Evolutionary conservation across 2,329 filamentous ascomycete genomes (phyloP).

Genomic region (Teratosphaeria epicoccoides): DNA sequence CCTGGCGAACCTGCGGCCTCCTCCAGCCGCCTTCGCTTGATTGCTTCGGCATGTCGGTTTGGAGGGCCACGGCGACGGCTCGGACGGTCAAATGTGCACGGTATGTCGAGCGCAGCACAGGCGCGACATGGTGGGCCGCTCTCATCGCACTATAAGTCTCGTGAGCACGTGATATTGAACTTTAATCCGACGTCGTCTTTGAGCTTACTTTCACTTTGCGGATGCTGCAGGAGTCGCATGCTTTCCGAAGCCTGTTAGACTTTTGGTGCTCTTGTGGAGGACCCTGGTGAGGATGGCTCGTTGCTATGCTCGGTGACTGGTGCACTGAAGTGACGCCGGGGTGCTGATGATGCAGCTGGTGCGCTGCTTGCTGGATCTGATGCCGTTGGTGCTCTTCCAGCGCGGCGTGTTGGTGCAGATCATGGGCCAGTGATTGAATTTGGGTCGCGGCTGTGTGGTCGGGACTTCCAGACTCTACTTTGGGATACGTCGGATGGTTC

Average conservation of each 20-base stretch:
- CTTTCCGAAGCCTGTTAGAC: slow-evolving; percentile 30
- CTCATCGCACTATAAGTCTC: slow-evolving; percentile 47
- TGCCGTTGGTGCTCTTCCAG: slow-evolving; percentile 23
- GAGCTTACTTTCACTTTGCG: slow-evolving; percentile 29
- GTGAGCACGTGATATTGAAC: slow-evolving; percentile 5
- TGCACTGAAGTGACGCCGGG: slow-evolving; percentile 13
- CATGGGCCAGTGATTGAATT: slow-evolving; percentile 16
- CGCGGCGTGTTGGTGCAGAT: slow-evolving; percentile 18
- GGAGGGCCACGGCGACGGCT: slow-evolving; percentile 54
- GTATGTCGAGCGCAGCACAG: slow-evolving; percentile 54
- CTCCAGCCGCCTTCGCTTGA: slow-evolving; percentile 50
- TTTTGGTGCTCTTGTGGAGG: slow-evolving; percentile 15
- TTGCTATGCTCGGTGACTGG: slow-evolving; percentile 12
- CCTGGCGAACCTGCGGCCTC: slow-evolving; percentile 27
- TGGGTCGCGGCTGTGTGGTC: slow-evolving; percentile 18
- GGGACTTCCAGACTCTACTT: slow-evolving; percentile 22
- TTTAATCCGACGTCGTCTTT: background rate
- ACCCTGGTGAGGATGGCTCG: slow-evolving; percentile 10
- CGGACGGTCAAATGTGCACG: slow-evolving; percentile 55
- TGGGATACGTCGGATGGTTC: slow-evolving; percentile 26
- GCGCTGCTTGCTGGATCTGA: slow-evolving; percentile 20
- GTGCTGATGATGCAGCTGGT: slow-evolving; percentile 19
- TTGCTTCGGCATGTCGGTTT: slow-evolving; percentile 55
- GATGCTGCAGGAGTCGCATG: slow-evolving; percentile 31
- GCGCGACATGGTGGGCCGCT: slow-evolving; percentile 55